Base-by-base conservation (phyloP, 768 basidiomycete species). In the Panellus pusillus region DNA sequence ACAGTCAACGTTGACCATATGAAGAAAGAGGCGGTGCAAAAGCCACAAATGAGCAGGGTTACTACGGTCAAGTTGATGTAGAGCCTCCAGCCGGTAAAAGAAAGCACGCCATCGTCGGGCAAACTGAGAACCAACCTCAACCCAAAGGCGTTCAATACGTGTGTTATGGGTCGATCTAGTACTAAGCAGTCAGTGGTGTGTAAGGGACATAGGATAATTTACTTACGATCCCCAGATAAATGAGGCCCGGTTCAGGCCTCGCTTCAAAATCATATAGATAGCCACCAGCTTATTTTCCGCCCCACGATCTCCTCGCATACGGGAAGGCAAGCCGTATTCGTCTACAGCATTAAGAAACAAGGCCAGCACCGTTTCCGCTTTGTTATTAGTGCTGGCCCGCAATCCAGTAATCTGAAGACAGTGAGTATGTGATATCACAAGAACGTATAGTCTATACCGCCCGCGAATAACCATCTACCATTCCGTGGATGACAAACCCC, bases 31-130 rank as follows among this genome's bases (percentile, higher is more conserved):
- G 28, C 18, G n/a, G 15, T 71, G 66, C 3, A 73, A 55, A 0
- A 73, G 62, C 72, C 72, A 73, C 0, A 70, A 43, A 44, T 73
- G 71, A 4, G 31, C 3, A 1, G 56, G 31, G 11, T 70, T 50
- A 1, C 35, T 32, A 0, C 35, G 2, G 39, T 73, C 45, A 0
- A 73, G 64, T 3, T 38, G 6, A 38, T 71, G 66, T 11, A 62
- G 12, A 1, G 50, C 36, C 27, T 70, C 69, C 1, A 72, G 64
- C 0, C 43, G 41, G 0, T 36, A 53, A 27, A 73, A 73, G 37
- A 72, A 71, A 1, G 60, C 64, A 3, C 54, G 38, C 47, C 38
- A 49, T 7, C 18, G 11, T 3, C 47, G 19, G 24, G 37, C 47
- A 49, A 49, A 49, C 11, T 38, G 19, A 5, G 36, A 39, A 4